Base-by-base conservation (phyloP, 192 early-diverging fungal genomes). In the Dissophora globulifera region DNA sequence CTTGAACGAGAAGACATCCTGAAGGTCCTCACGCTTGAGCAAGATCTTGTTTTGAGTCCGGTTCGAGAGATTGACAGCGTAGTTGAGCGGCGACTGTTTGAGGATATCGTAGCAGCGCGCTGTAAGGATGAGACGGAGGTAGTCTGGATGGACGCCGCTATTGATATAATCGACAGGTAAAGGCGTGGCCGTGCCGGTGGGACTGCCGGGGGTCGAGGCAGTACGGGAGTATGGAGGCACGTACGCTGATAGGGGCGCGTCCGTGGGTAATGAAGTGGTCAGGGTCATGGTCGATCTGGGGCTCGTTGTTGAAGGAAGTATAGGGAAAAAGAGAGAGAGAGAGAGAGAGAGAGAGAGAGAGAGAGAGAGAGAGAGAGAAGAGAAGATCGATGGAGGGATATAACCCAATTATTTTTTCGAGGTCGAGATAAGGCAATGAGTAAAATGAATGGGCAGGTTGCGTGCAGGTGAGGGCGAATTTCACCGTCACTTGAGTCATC, bases 1-100 rank as follows among this genome's bases (percentile, higher is more conserved):
- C 86, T 99, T 99, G 89, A 99, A 99, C 13, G 93, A 95, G 64
- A 99, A 99, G 23, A 98, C 96, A 15, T 94, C 90, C 62, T 98
- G 96, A 52, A 98, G 84, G 80, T 99, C 98, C 68, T 99, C 98
- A 43, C 98, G 90, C 79, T 99, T 99, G 35, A 99, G 67, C 19
- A 83, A 88, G 50, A 99, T 84, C 17, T 81, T 83, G 80, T 93
- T 93, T 1, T 79, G 62, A 42, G 85, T 52, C n/a, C 91, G 87
- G 15, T 81, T 46, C 12, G 93, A 94, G 58, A 99, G 84, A 63
- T 96, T 96, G 54, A 83, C 67, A 8, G 98, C 96, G 7, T 84
- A 78, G 33, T 90, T 89, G 23, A 99, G 85, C 9, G 98, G 96
- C 0, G 96, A 93, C 71, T 99, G 93, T 19, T 88, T 87, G 55